Conservation (phyloP, 257 asterid genomes). For the Solanum neorickii region DNA sequence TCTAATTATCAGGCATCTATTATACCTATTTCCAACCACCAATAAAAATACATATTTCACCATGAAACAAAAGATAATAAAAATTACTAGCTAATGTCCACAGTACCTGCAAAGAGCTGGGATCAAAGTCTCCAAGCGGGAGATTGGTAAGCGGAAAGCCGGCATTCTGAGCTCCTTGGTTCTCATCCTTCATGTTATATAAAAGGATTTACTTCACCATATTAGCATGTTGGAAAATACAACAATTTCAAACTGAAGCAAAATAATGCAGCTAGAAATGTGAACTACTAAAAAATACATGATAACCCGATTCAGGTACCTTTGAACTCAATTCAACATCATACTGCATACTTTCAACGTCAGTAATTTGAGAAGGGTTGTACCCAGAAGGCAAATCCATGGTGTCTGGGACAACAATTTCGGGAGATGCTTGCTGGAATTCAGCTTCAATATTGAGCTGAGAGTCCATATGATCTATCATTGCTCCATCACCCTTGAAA, state of each 20-base stretch:
- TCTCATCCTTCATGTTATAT: slow-evolving; percentile 33
- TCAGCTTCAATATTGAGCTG: slow-evolving; percentile 20
- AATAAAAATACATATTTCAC: not conserved
- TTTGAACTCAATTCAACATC: slow-evolving; percentile 28
- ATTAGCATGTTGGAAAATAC: not conserved
- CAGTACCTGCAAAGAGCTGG: slow-evolving; percentile 60
- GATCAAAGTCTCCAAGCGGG: slow-evolving; percentile 54
- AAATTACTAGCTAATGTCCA: not conserved
- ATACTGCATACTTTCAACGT: slow-evolving; percentile 29
- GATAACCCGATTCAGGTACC: slow-evolving; percentile 31
- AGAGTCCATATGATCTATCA: slow-evolving; percentile 15
- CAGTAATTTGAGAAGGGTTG: slow-evolving; percentile 33
- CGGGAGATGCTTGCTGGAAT: slow-evolving; percentile 31
- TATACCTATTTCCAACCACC: not conserved
- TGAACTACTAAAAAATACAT: slow-evolving; percentile 26
- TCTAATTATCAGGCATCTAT: not conserved
- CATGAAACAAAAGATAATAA: not conserved
- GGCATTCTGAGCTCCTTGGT: slow-evolving; percentile 35
- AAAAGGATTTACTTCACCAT: not conserved
- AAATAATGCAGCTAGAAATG: not conserved
- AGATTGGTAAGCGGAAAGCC: slow-evolving; percentile 38
- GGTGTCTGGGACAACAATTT: slow-evolving; percentile 22
- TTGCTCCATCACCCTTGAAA: slow-evolving; percentile 19
- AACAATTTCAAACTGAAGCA: not conserved
- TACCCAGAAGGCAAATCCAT: slow-evolving; percentile 42